These are phyloP conservation scores for Silybum marianum DNA, from an alignment of 129 eudicot species.

Conservation along the genomic window DNA sequence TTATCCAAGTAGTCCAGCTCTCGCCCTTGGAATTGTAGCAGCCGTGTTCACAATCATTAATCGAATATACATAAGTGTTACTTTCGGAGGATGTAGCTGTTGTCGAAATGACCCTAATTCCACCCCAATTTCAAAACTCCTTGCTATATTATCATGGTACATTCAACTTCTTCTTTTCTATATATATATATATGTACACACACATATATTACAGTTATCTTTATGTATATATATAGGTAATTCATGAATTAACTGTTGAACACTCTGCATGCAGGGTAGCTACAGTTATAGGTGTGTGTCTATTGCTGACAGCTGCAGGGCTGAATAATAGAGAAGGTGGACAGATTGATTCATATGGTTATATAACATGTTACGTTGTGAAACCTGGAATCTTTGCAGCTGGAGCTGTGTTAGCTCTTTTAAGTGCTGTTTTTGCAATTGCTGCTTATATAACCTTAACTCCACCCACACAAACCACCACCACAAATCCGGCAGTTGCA, in stretches of 20 bases:
- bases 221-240: background rate
- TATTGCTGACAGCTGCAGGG: slow-evolving; percentile 29
- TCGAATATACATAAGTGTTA: slow-evolving; percentile 35
- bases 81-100: slow-evolving; percentile 30
- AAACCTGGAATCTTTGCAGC: slow-evolving; percentile 43
- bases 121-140: slow-evolving; percentile 34
- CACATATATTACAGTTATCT: background rate
- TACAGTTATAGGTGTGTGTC: slow-evolving; percentile 10
- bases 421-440: slow-evolving; percentile 27
- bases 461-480: slow-evolving; percentile 14
- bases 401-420: slow-evolving; percentile 38
- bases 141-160: slow-evolving; percentile 38
- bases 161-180: background rate
- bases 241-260: background rate
- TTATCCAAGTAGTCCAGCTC: slow-evolving; percentile 45
- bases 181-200: too few relatives aligned
- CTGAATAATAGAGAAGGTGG: slow-evolving; percentile 25
- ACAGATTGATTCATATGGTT: slow-evolving; percentile 14
- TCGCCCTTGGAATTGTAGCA: slow-evolving; percentile 31
- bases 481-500: background rate
- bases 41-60: slow-evolving; percentile 30
- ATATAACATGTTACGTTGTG: slow-evolving; percentile 23
- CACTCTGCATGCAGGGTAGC: slow-evolving; percentile 30
- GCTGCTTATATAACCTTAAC: slow-evolving; percentile 22
- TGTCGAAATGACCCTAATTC: slow-evolving; percentile 26